These are phyloP conservation scores for Aspergillus sparsus DNA, from an alignment of 495 filamentous ascomycete genomes.

Conservation along the genomic window DNA sequence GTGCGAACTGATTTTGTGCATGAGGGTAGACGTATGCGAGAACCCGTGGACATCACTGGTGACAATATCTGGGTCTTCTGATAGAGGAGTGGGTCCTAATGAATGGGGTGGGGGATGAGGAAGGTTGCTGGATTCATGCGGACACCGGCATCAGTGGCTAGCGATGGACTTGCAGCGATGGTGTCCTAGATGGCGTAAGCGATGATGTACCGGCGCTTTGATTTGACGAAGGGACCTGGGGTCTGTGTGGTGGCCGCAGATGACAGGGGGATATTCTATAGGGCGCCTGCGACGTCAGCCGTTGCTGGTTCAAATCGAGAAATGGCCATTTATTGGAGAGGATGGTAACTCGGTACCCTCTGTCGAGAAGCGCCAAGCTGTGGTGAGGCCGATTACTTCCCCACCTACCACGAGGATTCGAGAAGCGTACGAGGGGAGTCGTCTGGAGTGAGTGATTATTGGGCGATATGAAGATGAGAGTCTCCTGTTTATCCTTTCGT, in stretches of 20 bases:
- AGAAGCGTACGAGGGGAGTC: background rate
- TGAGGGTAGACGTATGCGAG: background rate
- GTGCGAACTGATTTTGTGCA: background rate
- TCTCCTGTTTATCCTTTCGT: too few relatives aligned
- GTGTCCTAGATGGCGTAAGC: slow-evolving; percentile 6
- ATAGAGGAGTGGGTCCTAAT: background rate
- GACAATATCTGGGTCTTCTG: slow-evolving; percentile 1
- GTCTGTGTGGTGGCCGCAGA: slow-evolving; percentile 46
- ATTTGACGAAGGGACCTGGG: slow-evolving; percentile 6
- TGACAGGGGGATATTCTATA: slow-evolving; percentile 52
- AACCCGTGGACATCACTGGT: slow-evolving; percentile 2
- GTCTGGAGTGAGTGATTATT: background rate
- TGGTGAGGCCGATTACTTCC: slow-evolving; percentile 47
- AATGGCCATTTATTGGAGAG: slow-evolving; percentile 48
- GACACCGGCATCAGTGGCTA: background rate
- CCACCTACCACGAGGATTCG: slow-evolving; percentile 45
- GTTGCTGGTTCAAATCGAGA: slow-evolving; percentile 26
- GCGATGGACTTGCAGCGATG: background rate
- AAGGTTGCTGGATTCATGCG: slow-evolving; percentile 12
- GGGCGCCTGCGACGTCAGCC: slow-evolving; percentile 53
- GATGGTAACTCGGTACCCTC: slow-evolving; percentile 51
- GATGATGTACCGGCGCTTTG: slow-evolving; percentile 14
- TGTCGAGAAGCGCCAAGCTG: slow-evolving; percentile 51
- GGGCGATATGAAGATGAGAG: background rate
- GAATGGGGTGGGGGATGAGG: background rate